A percentile compares a stretch with the other conserved stretches of the same genome.
Evolutionary conservation across 2,329 filamentous ascomycete species (phyloP).

Genomic region (Clarireedia homoeocarpa): DNA sequence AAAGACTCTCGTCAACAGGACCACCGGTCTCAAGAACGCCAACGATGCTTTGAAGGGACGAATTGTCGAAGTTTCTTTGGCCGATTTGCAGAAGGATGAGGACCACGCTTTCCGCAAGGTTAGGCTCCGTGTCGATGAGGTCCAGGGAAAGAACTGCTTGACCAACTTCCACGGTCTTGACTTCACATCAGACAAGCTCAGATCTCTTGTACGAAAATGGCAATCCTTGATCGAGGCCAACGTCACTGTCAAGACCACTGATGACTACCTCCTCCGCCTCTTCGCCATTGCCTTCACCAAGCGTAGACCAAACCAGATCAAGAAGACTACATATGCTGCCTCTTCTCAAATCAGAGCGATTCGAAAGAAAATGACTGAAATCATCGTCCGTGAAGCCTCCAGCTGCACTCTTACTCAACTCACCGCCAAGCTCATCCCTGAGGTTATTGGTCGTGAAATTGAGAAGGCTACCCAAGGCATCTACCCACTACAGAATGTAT

Average conservation of each 20-base stretch:
- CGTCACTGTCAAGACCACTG: constrained; percentile 98
- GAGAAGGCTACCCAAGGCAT: constrained; percentile 99
- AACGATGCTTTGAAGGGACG: constrained; percentile 98
- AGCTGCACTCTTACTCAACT: constrained; percentile 94
- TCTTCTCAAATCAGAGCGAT: constrained; percentile 97
- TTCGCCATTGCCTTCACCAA: constrained; percentile 99
- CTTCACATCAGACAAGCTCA: constrained; percentile 99
- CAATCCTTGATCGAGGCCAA: constrained; percentile 99
- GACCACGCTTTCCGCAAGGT: constrained; percentile 99
- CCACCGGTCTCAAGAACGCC: constrained; percentile 99
- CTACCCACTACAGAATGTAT: constrained; percentile 97
- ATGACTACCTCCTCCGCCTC: constrained; percentile 98
- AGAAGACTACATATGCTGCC: constrained; percentile 99
- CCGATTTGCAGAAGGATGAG: constrained; percentile 99
- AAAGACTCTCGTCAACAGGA: constrained; percentile 99
- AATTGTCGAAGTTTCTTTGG: constrained; percentile 97
- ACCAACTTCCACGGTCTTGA: constrained; percentile 99
- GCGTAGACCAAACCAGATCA: constrained; percentile 98
- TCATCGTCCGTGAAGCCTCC: constrained; percentile 92
- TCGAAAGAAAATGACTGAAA: constrained; percentile 99
- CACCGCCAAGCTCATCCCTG: constrained; percentile 96
- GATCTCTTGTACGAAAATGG: constrained; percentile 99
- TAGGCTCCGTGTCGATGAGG: constrained; percentile 96
- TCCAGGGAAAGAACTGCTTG: constrained; percentile 99
- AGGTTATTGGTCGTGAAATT: constrained; percentile 99